Conservation (phyloP, 2,329 filamentous ascomycete species). For the Fusarium oligoseptatum region DNA sequence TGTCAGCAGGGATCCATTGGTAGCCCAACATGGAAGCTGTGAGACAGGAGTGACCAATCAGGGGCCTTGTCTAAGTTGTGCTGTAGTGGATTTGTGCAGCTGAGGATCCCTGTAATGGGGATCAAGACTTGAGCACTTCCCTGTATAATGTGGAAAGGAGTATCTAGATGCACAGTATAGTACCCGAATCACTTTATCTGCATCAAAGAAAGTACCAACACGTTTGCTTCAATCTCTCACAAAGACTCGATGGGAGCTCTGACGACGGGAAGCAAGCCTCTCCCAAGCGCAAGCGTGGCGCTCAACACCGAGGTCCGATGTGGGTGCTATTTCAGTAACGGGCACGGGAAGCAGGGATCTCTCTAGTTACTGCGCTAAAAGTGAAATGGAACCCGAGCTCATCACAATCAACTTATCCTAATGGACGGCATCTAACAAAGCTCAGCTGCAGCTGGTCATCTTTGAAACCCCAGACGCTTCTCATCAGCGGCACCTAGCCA, state of each 20-base stretch:
- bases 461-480: conserved; percentile 6
- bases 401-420: not conserved
- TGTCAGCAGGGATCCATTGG: conserved; percentile 7
- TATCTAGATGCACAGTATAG: not conserved
- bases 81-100: not conserved
- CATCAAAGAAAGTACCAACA: not conserved
- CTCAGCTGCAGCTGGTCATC: not conserved
- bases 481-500: not conserved
- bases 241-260: not conserved
- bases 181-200: not conserved
- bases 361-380: not conserved
- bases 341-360: conserved; percentile 1
- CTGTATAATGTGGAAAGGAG: not conserved
- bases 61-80: not conserved
- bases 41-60: conserved; percentile 4
- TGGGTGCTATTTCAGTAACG: not conserved
- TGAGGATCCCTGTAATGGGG: not conserved
- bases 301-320: not conserved
- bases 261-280: not conserved
- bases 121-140: not conserved
- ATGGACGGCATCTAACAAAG: not conserved
- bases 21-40: conserved; percentile 1
- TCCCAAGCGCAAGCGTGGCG: not conserved
- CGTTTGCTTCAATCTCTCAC: not conserved
- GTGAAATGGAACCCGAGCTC: not conserved